A percentile compares a stretch with the other conserved stretches of the same genome.
These are phyloP conservation scores for Penicillium goetzii DNA, from an alignment of 495 filamentous ascomycete genomes.

Conservation along the genomic window DNA sequence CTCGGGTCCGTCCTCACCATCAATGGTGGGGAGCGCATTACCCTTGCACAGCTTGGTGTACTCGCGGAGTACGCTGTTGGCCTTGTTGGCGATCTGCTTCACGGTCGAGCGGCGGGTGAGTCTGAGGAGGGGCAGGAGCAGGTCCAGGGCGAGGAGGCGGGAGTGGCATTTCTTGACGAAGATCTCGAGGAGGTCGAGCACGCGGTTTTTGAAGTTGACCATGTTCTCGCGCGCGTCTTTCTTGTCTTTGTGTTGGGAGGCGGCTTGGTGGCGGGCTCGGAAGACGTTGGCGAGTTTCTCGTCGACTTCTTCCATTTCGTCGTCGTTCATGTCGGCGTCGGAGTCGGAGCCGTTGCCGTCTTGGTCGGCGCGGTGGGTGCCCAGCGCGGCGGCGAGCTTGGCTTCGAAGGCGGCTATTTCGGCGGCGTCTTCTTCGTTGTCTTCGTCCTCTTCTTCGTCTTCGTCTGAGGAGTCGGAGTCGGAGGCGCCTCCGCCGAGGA, in stretches of 20 bases:
- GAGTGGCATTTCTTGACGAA: slow-evolving; percentile 79
- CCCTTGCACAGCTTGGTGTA: slow-evolving; percentile 73
- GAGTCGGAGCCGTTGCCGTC: slow-evolving; percentile 62
- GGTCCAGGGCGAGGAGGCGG: slow-evolving; percentile 64
- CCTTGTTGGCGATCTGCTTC: slow-evolving; percentile 74
- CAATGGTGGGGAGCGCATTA: slow-evolving; percentile 47
- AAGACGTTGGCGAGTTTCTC: slow-evolving; percentile 81
- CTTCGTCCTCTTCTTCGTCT: slow-evolving; percentile 42
- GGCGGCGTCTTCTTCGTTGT: slow-evolving; percentile 49
- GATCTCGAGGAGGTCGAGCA: slow-evolving; percentile 84
- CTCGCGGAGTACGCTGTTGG: slow-evolving; percentile 65
- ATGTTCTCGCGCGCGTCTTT: slow-evolving; percentile 88
- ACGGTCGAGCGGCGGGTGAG: slow-evolving; percentile 64
- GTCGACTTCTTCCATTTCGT: slow-evolving; percentile 92
- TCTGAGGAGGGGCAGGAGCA: slow-evolving; percentile 68
- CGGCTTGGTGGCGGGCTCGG: slow-evolving; percentile 64
- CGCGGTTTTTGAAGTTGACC: slow-evolving; percentile 90
- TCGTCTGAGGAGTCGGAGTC: slow-evolving; percentile 44
- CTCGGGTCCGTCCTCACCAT: slow-evolving; percentile 37
- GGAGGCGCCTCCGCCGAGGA: slow-evolving; percentile 40
- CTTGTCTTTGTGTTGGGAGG: slow-evolving; percentile 74
- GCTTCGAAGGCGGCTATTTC: slow-evolving; percentile 71
- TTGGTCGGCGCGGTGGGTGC: slow-evolving; percentile 61
- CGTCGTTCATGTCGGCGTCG: slow-evolving; percentile 86
- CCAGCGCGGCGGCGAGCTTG: slow-evolving; percentile 74